Conservation (phyloP, 2,329 filamentous ascomycete species). For the Fusarium goolgardi region DNA sequence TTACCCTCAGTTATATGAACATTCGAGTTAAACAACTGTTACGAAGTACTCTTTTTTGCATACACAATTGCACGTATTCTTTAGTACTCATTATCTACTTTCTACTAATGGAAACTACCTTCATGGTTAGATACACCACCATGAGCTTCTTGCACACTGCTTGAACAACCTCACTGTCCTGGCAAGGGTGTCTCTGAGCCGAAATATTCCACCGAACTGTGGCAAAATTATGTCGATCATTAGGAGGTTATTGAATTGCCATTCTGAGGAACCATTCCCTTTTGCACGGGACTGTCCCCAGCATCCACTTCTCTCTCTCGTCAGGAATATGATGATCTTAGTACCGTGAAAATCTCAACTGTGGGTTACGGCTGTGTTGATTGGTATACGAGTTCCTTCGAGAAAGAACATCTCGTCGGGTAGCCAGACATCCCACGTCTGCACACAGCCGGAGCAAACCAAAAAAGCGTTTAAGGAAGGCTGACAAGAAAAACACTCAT, state of each 20-base stretch:
- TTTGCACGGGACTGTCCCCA: background rate
- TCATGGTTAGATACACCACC: conserved; percentile 22
- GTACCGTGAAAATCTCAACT: background rate
- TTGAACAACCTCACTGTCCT: background rate
- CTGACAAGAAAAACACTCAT: background rate
- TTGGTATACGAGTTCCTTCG: background rate
- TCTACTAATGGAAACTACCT: conserved; percentile 9
- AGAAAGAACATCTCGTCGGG: background rate
- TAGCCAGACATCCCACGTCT: conserved; percentile 12
- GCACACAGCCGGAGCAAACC: conserved; percentile 10
- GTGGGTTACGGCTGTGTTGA: conserved; percentile 1
- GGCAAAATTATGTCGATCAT: background rate
- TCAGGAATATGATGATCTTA: conserved; percentile 7
- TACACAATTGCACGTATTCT: no score
- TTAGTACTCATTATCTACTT: no score
- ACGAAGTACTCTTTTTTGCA: accelerated
- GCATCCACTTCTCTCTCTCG: background rate
- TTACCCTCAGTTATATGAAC: background rate
- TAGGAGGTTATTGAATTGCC: background rate
- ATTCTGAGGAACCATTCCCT: background rate
- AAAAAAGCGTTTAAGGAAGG: background rate
- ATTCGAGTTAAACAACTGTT: background rate
- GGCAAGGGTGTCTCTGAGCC: accelerated
- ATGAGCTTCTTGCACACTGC: background rate
- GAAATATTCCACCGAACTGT: background rate